Conservation (phyloP, 306 rosid genomes). For the Canavalia gladiata region DNA sequence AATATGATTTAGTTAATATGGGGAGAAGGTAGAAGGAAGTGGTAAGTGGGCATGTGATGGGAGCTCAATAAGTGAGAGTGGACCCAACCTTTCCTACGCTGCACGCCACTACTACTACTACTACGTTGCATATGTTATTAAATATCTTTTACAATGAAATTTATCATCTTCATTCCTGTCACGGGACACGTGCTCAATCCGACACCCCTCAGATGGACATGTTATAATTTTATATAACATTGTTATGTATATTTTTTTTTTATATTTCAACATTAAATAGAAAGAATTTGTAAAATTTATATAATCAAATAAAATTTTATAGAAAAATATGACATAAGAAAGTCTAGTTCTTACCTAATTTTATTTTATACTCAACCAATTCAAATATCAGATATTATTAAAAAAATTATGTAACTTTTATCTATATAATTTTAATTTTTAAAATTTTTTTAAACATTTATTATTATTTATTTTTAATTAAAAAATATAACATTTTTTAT, state of each 20-base stretch:
- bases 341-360: not conserved
- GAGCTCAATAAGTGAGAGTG: conserved; percentile 43
- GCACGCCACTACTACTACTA: not conserved
- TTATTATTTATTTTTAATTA: too few relatives aligned
- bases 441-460: too few relatives aligned
- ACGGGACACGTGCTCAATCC: conserved; percentile 2
- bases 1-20: not conserved
- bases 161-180: conserved; percentile 5
- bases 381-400: too few relatives aligned
- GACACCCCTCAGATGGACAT: not conserved
- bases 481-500: too few relatives aligned
- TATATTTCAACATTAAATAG: too few relatives aligned
- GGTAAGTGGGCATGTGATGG: conserved; percentile 40
- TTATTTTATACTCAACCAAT: not conserved
- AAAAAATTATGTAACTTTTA: too few relatives aligned
- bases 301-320: too few relatives aligned
- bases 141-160: not conserved
- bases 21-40: not conserved
- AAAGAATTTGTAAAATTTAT: too few relatives aligned
- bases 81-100: conserved; percentile 36
- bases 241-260: not conserved
- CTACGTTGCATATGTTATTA: not conserved
- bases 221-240: not conserved
- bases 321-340: too few relatives aligned
- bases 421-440: too few relatives aligned